Conservation (phyloP, 192 early-diverging fungal species). For the Podila horticola region DNA sequence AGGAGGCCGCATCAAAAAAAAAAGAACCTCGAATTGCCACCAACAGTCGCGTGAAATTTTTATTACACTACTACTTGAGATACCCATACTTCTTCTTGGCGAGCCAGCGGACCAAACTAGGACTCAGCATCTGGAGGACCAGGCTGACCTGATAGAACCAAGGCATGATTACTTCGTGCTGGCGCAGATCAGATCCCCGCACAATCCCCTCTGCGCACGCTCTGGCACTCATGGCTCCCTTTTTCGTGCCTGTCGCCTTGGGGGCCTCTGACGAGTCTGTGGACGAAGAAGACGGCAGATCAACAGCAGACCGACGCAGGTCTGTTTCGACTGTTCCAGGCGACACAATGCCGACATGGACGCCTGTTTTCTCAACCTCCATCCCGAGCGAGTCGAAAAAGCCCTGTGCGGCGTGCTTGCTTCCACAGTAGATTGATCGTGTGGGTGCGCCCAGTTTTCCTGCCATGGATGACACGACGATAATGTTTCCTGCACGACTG, state of each 20-base stretch:
- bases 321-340: conserved; percentile 85
- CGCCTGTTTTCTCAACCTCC: conserved; percentile 69
- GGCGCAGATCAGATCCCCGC: conserved; percentile 61
- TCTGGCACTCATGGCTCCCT: conserved; percentile 70
- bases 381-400: conserved; percentile 87
- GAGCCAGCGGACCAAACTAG: conserved; percentile 68
- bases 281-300: conserved; percentile 23
- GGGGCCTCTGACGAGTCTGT: background rate
- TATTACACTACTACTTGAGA: conserved; percentile 5
- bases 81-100: conserved; percentile 81
- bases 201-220: conserved; percentile 73
- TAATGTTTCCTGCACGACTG: conserved; percentile 59
- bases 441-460: conserved; percentile 80
- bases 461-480: conserved; percentile 82
- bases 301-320: conserved; percentile 72
- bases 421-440: conserved; percentile 78
- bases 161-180: conserved; percentile 73
- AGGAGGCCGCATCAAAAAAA: too few relatives aligned
- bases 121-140: conserved; percentile 63
- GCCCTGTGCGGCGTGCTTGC: conserved; percentile 84
- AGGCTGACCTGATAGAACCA: conserved; percentile 61
- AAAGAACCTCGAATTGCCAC: too few relatives aligned
- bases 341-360: conserved; percentile 72
- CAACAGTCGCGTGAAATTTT: too few relatives aligned
- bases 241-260: conserved; percentile 52